A percentile compares a stretch with the other conserved stretches of the same genome.
Conservation (phyloP, 2,329 filamentous ascomycete genomes). For the Pseudogymnoascus sp. region DNA sequence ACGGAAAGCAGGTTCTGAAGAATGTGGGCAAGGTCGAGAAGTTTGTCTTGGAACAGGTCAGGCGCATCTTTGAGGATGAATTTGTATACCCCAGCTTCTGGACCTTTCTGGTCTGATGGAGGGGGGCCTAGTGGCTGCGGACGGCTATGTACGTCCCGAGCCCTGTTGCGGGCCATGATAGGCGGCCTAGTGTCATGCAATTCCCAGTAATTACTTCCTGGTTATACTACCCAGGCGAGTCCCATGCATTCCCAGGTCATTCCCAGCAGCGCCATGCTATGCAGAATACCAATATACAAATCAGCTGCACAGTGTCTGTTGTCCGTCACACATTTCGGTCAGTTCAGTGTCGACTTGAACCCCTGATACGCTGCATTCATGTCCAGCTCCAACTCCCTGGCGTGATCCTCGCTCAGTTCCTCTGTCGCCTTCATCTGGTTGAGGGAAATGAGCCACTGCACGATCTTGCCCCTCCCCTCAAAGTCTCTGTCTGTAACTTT, state of each 20-base stretch:
- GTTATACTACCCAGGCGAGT: not conserved
- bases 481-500: constrained; percentile 95
- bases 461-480: constrained; percentile 91
- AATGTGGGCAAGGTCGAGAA: constrained; percentile 98
- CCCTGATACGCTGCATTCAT: constrained; percentile 92
- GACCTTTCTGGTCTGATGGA: constrained; percentile 70
- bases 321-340: constrained; percentile 8
- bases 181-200: not conserved
- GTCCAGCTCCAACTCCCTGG: constrained; percentile 82
- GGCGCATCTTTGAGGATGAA: constrained; percentile 96
- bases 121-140: not conserved
- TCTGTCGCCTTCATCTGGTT: constrained; percentile 98
- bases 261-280: not conserved
- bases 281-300: constrained; percentile 4
- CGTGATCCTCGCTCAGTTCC: constrained; percentile 79
- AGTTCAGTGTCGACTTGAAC: constrained; percentile 56
- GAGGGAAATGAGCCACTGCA: constrained; percentile 94
- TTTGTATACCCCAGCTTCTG: constrained; percentile 98
- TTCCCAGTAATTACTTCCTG: not conserved
- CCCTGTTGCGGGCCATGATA: constrained; percentile 7
- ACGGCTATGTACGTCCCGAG: not conserved
- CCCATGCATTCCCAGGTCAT: not conserved
- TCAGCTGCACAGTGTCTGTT: not conserved
- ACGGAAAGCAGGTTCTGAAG: constrained; percentile 89
- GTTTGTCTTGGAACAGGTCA: constrained; percentile 93